Base-by-base conservation (phyloP, 495 filamentous ascomycete genomes). In the Neurospora sp. region DNA sequence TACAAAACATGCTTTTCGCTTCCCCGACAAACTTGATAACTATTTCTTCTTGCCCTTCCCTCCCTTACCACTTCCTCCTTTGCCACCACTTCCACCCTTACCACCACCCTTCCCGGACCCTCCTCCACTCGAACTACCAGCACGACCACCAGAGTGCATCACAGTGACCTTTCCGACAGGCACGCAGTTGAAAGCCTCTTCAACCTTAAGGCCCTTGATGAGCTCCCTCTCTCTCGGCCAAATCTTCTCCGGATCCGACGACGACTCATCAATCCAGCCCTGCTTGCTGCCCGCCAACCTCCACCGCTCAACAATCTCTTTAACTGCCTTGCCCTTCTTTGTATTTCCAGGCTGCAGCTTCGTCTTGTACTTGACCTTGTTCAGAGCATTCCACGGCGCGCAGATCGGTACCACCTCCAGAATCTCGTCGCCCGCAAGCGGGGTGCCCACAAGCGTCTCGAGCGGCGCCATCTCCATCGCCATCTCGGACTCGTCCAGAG, bases 261-360 rank as follows among this genome's bases (percentile, higher is more conserved):
- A 82, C 70, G 78, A 81, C 77, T 87, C 85, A 75, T 92, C 90
- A 5, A 92, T 74, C 27, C 82, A 85, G 9, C 87, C 86, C 78
- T 87, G 86, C 72, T 86, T 85, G 0, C 82, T 85, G n/a, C 82
- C 80, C 71, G 85, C 88, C 1, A 86, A 83, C 72, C 90, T 86
- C 94, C 96, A 98, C 68, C 86, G 86, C 44, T 87, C 87, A 20
- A 97, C 78, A 47, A 98, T 92, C 81, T 97, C 94, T 82, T 92
- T 92, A 35, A 97, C 89, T 18, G 95, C 96, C 80, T 97, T 99
- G 2, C 95, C 94, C 83, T 97, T 96, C 86, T 99, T 99, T 76
- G 90, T 86, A 3, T 88, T 76, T 3, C 96, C 96, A 0, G 96
- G 96, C 82, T 98, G 96, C 74, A 99, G 75, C 84, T 98, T 99